Evolutionary conservation across 2,329 filamentous ascomycete species (phyloP), one percentile per base, ranked within the genome.

Genomic region (Escovopsis sp.): DNA sequence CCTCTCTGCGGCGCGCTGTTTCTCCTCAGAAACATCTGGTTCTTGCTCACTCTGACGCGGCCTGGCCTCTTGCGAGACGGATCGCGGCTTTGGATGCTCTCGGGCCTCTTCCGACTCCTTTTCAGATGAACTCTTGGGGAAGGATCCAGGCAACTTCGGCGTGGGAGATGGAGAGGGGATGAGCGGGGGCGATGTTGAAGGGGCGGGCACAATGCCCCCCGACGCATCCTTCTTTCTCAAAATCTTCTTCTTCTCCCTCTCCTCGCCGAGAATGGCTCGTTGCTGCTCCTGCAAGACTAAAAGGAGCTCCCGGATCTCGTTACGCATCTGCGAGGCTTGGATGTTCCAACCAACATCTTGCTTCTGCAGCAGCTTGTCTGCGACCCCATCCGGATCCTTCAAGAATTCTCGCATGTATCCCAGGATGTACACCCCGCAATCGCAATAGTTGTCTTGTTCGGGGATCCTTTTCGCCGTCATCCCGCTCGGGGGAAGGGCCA

Each of bases 371-470:
- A 94, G 63, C 45, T 74, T 79, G 15, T 63, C 63, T 13, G 84
- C 68, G 49, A 93, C 91, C 0, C 56, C 58, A 47, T 84, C 76
- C 0, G 89, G 89, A 45, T 85, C 64, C 40, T 76, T 69, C 13
- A 93, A 70, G 48, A 98, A 94, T 48, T 83, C 78, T 48, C 86
- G 74, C 41, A 94, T 69, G 53, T 96, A 98, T 2, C 80, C 82
- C 4, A 95, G 65, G 3, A 96, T 65, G 51, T 83, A 98, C 0
- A 95, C 65, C 8, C 91, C 91, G 53, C 91, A 98, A 56, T 98
- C 91, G 46, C 76, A 88, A 50, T 72, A 83, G 54, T 98, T 96
- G 39, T 75, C 63, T 58, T 98, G 91, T 46, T 73, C 64, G 0
- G 91, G 89, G 12, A 95, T 80, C 7, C 72, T 68, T 45, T 74